Percentiles rank a stretch among this genome's conserved stretches.
phyloP scores from a whole-genome alignment of 495 filamentous ascomycete species.

The Neurospora sp. region DNA sequence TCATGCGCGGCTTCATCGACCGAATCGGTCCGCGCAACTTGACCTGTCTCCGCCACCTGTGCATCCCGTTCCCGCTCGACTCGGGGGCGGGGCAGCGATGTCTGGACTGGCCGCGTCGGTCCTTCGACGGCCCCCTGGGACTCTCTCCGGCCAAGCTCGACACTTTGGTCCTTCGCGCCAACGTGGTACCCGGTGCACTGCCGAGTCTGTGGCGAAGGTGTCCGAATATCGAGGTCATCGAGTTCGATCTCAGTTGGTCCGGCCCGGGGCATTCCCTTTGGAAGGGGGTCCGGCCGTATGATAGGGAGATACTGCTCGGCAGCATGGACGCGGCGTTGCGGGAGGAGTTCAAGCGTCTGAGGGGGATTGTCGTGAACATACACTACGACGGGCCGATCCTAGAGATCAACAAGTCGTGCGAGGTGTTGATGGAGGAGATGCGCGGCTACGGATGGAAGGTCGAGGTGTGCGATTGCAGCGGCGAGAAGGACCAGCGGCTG shows the following conservation, averaged over 20 bases:
- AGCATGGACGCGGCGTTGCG: not conserved
- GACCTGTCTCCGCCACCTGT: conserved; percentile 1
- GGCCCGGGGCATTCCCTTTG: not conserved
- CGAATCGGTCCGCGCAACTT: conserved; percentile 6
- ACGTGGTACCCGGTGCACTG: not conserved
- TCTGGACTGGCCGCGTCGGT: not conserved
- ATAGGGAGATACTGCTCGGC: not conserved
- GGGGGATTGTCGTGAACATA: not conserved
- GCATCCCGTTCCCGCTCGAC: conserved; percentile 5
- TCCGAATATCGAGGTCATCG: conserved; percentile 2
- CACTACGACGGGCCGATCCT: not conserved
- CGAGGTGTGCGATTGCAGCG: not conserved
- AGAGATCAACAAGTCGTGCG: not conserved
- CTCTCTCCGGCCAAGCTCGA: not conserved
- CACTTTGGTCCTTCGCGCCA: not conserved
- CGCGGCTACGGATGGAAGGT: not conserved
- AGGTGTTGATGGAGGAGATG: not conserved
- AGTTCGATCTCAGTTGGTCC: conserved; percentile 1
- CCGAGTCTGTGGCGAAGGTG: not conserved
- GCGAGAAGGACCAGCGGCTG: not conserved
- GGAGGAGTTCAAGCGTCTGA: not conserved
- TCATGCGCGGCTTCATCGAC: conserved; percentile 13
- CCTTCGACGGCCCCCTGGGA: not conserved
- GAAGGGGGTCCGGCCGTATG: not conserved
- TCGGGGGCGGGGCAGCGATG: not conserved